Percentiles rank a stretch among this genome's conserved stretches.
Conservation (phyloP, 768 basidiomycete species). For the Kwoniella shandongensis region DNA sequence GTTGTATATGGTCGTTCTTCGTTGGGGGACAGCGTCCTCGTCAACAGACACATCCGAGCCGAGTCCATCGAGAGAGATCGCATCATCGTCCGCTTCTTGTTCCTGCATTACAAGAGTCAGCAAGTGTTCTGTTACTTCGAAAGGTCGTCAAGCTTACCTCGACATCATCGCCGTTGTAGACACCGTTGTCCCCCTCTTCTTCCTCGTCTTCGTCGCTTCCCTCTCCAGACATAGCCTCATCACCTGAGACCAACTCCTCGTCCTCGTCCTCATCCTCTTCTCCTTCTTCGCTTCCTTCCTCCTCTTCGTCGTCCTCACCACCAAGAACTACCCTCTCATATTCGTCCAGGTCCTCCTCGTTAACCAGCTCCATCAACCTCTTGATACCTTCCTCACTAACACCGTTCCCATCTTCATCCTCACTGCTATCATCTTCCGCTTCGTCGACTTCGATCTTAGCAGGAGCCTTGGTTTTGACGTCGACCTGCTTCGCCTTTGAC, state of each 20-base stretch:
- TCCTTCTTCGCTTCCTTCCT: conserved; percentile 49
- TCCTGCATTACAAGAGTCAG: conserved; percentile 3
- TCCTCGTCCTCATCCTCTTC: conserved; percentile 46
- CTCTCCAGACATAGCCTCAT: conserved; percentile 29
- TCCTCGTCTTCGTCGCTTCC: conserved; percentile 43
- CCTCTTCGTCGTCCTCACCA: conserved; percentile 38
- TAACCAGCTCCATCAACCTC: conserved; percentile 46
- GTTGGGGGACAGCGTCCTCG: conserved; percentile 75
- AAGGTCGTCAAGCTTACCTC: conserved; percentile 16
- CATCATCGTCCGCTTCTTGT: conserved; percentile 41
- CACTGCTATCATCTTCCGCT: conserved; percentile 35
- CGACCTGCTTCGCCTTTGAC: conserved; percentile 6
- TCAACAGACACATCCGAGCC: conserved; percentile 62
- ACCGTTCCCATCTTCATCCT: conserved; percentile 50
- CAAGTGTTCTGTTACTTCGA: not conserved
- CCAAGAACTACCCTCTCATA: conserved; percentile 63
- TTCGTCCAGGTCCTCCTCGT: conserved; percentile 64
- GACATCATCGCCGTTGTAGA: conserved; percentile 5
- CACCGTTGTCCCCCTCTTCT: conserved; percentile 39
- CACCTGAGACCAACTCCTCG: conserved; percentile 24
- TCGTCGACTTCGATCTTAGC: conserved; percentile 5
- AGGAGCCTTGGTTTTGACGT: not conserved
- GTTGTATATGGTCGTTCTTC: conserved; percentile 82
- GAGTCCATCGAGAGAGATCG: conserved; percentile 67
- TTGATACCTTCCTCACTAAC: conserved; percentile 44